Percentiles rank a stretch among this genome's conserved stretches.
phyloP scores from a whole-genome alignment of 805 yeast species.

The Yarrowia sp. region DNA sequence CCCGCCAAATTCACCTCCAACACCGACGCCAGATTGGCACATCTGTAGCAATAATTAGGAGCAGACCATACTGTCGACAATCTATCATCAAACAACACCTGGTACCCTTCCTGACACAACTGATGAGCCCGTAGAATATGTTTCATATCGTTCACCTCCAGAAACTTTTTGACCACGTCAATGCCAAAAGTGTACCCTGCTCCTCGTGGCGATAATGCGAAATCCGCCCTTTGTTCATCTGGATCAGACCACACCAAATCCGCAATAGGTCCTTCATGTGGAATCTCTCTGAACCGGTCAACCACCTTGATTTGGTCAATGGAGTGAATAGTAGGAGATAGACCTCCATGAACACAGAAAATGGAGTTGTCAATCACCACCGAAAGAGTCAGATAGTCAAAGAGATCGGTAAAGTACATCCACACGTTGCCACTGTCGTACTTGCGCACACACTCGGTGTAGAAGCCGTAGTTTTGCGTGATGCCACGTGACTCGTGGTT shows the following conservation, averaged over 20 bases:
- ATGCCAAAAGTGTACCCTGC: constrained; percentile 97
- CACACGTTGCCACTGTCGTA: constrained; percentile 81
- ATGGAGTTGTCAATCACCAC: constrained; percentile 87
- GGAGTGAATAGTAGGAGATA: constrained; percentile 92
- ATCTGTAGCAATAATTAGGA: constrained; percentile 94
- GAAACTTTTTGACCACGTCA: constrained; percentile 84
- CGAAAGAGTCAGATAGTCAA: constrained; percentile 84
- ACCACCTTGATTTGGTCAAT: constrained; percentile 87
- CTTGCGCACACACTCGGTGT: constrained; percentile 88
- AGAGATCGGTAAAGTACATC: constrained; percentile 85
- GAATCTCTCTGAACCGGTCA: constrained; percentile 90
- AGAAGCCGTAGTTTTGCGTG: constrained; percentile 95
- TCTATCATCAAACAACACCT: constrained; percentile 83
- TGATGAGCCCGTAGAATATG: constrained; percentile 94
- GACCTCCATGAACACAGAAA: constrained; percentile 96
- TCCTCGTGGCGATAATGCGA: constrained; percentile 89
- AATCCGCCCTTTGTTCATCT: constrained; percentile 74
- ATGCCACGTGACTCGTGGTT: constrained; percentile 96
- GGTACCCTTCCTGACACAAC: constrained; percentile 93
- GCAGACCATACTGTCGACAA: constrained; percentile 98
- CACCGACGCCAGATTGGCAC: constrained; percentile 98
- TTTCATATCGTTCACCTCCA: constrained; percentile 70
- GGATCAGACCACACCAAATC: constrained; percentile 99
- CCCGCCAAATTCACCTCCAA: constrained; percentile 75
- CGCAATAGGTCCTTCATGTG: constrained; percentile 99